phyloP scores from a whole-genome alignment of 225 moss, liverwort and hornwort species.

The Lunularia cruciata region DNA sequence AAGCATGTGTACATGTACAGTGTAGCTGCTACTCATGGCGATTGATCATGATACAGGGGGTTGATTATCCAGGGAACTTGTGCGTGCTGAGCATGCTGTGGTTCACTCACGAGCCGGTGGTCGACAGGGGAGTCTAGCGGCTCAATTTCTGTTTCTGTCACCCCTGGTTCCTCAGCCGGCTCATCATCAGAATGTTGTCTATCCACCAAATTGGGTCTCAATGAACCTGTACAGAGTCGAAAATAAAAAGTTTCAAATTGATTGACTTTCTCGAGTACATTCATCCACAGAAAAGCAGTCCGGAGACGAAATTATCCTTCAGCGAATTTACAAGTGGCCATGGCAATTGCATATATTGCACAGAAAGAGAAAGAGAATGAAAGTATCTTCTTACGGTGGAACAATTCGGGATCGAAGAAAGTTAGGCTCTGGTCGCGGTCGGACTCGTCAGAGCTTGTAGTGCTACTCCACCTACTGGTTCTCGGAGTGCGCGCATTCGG shows the following conservation, averaged over 20 bases:
- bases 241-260: too few species aligned
- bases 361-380: too few species aligned
- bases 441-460: conserved; percentile 10
- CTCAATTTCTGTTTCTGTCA: conserved; percentile 6
- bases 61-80: conserved; percentile 15
- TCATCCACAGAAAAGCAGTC: too few species aligned
- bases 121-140: conserved; percentile 1
- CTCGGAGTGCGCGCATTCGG: neutral
- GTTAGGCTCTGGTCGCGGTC: conserved; percentile 1
- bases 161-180: neutral
- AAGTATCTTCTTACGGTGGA: neutral
- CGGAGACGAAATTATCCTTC: too few species aligned
- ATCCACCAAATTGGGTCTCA: neutral
- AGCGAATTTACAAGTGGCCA: neutral
- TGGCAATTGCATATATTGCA: too few species aligned
- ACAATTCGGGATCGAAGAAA: conserved; percentile 1
- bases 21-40: too few species aligned
- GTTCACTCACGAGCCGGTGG: neutral
- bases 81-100: neutral
- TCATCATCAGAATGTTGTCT: neutral
- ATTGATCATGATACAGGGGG: conserved; percentile 16
- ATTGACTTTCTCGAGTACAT: too few species aligned
- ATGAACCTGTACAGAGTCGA: too few species aligned
- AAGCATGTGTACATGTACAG: too few species aligned
- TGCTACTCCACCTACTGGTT: conserved; percentile 20